Percentiles rank a stretch among this genome's conserved stretches.
Conservation (phyloP, 805 yeast species). For the Candida anglica region DNA sequence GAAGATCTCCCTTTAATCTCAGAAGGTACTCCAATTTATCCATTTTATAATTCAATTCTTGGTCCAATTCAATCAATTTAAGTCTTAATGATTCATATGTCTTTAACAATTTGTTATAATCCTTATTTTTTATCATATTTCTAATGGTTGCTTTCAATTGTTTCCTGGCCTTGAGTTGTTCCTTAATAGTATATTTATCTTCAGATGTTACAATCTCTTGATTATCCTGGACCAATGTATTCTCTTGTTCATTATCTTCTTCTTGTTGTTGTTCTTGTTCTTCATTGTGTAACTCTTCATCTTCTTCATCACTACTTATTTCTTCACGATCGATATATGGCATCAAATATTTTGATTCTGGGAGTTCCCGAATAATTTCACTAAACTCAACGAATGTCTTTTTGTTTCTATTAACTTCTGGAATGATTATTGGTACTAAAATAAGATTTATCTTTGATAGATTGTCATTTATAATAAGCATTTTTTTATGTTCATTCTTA, state of each 20-base stretch:
- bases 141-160: not conserved
- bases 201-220: conserved; percentile 9
- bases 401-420: conserved; percentile 13
- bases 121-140: not conserved
- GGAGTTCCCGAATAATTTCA: conserved; percentile 25
- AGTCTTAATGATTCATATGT: conserved; percentile 17
- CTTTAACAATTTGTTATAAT: conserved; percentile 4
- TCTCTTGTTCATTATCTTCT: conserved; percentile 6
- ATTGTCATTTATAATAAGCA: conserved; percentile 23
- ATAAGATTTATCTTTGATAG: conserved; percentile 15
- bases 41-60: conserved; percentile 19
- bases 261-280: conserved; percentile 5
- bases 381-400: conserved; percentile 16
- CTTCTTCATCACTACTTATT: conserved; percentile 5
- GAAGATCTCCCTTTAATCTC: conserved; percentile 8
- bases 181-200: conserved; percentile 1
- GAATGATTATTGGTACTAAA: conserved; percentile 24
- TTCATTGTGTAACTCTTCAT: conserved; percentile 6
- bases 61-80: conserved; percentile 12
- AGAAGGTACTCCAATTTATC: conserved; percentile 27
- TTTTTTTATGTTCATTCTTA: conserved; percentile 26
- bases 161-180: conserved; percentile 2
- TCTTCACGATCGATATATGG: conserved; percentile 2
- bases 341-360: conserved; percentile 29
- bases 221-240: conserved; percentile 16